Base-by-base conservation (phyloP, 1,139 yeast genomes). In the Wickerhamomyces sp. region DNA sequence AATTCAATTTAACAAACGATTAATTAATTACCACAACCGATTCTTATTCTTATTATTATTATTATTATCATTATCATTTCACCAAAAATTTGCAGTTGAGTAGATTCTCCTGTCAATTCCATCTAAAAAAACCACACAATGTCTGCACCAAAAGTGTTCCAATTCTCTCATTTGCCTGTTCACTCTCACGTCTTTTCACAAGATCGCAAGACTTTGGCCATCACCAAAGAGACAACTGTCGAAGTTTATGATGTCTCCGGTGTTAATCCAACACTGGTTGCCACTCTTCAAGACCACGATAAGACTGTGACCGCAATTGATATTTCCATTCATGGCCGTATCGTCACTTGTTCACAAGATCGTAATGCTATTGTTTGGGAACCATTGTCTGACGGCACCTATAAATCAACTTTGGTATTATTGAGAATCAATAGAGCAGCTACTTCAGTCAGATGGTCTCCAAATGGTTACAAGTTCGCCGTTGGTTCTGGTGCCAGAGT, bases 301-400 rank as follows among this genome's bases (percentile, higher is more conserved):
- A 90, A 90, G 63, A 81, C 94, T 3, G 94, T 94, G 36, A 92
- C 98, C 12, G 89, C 97, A 0, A 89, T 94, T 28, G 99, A 94
- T 58, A 81, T 94, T 52, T 85, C 96, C 20, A 72, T 78, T 20
- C 88, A 87, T 52, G 97, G 97, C 33, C 80, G 84, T 58, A 87
- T 94, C 53, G 94, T 92, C 55, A 92, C 98, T 22, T 90, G 97
- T 61, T 90, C 98, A 5, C 97, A 94, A 65, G 99, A 94, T 63
- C 76, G 99, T 64, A 94, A 94, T 56, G 98, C 98, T 6, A 76
- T 90, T 54, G 99, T 94, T 15, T 92, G 97, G 97, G 92, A 87
- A 49, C 83, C 84, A 39, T 67, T 74, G 62, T 58, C 71, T 39
- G 78, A 75, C 55, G 82, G 81, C 5, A 47, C 72, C 9, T 75